Base-by-base conservation (phyloP, 148 eudicot genomes). In the Nepenthes mirabilis region DNA sequence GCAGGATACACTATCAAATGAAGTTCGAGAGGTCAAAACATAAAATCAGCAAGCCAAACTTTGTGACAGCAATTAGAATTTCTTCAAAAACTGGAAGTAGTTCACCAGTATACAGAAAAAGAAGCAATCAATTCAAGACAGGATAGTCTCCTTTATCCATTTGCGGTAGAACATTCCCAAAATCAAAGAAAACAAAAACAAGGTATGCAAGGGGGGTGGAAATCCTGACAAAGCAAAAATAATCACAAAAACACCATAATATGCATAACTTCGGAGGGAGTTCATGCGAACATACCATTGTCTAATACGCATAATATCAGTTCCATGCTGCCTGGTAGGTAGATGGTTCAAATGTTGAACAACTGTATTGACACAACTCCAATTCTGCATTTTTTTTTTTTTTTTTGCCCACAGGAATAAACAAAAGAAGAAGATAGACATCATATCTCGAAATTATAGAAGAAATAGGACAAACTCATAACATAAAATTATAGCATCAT, bases 221-320 rank as follows among this genome's bases (percentile, higher is more conserved):
- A 1, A 33, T 56, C 36, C 33, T 1, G 7, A 10, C 7, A 37
- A 6, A 57, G n/a, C 33, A 62, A 33, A 37, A 36, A 10, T 11
- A 43, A 52, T 47, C 47, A 37, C 37, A 14, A 10, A n/a, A 49
- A 2, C 6, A 11, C 2, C 13, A 11, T n/a, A 49, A 23, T 12
- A 49, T 49, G 52, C 6, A 5, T 40, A 6, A 49, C 2, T 1
- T n/a, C 12, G 11, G 14, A 49, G 11, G 13, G 3, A 5, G 52
- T 10, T 6, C 3, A 10, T 49, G 6, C 37, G 53, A 47, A 57
- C 53, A 50, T 80, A 93, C 97, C 99, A 89, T 23, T 59, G 85
- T 67, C 99, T 81, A 60, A 89, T 76, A 65, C 99, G 95, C 95
- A 86, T 84, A 49, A 93, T 89, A 76, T 93, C 85, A 69, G 87